Evolutionary conservation across 495 filamentous ascomycete species (phyloP).

Genomic region (Trichoderma virens): DNA sequence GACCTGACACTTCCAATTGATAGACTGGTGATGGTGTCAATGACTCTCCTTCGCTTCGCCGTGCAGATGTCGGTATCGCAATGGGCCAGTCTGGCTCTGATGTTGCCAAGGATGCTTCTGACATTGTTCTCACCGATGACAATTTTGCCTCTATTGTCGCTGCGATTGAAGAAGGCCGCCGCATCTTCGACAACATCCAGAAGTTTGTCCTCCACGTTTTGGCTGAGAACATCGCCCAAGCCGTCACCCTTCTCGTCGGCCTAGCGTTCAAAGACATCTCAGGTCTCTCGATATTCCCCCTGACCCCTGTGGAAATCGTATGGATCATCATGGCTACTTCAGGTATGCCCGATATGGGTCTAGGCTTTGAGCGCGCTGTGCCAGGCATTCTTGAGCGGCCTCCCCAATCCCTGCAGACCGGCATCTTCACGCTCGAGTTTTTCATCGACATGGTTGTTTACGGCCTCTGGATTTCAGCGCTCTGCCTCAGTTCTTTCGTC

Average conservation of each 20-base stretch:
- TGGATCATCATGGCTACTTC: conserved; percentile 77
- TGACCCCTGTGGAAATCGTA: conserved; percentile 65
- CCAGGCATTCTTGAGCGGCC: conserved; percentile 61
- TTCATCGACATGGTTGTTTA: conserved; percentile 63
- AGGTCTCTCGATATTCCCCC: conserved; percentile 61
- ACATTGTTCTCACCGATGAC: conserved; percentile 71
- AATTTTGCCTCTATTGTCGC: conserved; percentile 72
- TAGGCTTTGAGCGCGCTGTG: conserved; percentile 62
- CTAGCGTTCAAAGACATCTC: conserved; percentile 60
- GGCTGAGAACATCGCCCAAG: conserved; percentile 66
- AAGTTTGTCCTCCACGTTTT: conserved; percentile 70
- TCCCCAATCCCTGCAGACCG: conserved; percentile 54
- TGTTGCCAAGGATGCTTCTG: conserved; percentile 69
- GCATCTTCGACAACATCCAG: conserved; percentile 72
- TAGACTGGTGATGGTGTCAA: conserved; percentile 70
- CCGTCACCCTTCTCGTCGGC: conserved; percentile 59
- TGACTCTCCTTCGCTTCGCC: conserved; percentile 66
- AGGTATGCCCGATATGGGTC: conserved; percentile 64
- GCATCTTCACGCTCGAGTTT: conserved; percentile 63
- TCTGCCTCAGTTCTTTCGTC: conserved; percentile 57
- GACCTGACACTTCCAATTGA: not conserved
- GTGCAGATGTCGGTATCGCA: conserved; percentile 70
- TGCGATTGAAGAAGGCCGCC: conserved; percentile 62
- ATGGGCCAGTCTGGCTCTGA: conserved; percentile 67
- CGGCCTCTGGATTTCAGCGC: conserved; percentile 60